phyloP scores from a whole-genome alignment of 2,329 filamentous ascomycete genomes.

The Trichoderma breve region DNA sequence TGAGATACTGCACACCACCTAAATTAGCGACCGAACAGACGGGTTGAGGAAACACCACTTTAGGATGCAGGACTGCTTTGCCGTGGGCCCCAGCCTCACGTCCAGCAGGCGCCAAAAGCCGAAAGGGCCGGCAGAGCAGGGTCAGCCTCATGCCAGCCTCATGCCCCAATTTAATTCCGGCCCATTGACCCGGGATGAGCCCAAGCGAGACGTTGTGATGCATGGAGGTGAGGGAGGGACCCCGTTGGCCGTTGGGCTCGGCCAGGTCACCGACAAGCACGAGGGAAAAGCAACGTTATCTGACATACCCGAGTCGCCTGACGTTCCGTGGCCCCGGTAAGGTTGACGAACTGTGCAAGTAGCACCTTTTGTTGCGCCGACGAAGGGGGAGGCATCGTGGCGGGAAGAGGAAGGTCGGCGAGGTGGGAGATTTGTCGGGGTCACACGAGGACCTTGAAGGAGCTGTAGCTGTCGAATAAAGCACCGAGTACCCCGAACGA shows the following conservation, averaged over 20 bases:
- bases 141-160: conserved; percentile 19
- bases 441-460: conserved; percentile 13
- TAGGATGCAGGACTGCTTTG: conserved; percentile 8
- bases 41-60: conserved; percentile 12
- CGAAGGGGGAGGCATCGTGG: conserved; percentile 38
- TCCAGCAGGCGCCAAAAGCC: conserved; percentile 16
- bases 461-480: conserved; percentile 3
- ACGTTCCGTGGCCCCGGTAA: conserved; percentile 46
- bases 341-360: conserved; percentile 41
- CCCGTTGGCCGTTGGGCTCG: not conserved
- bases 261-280: not conserved
- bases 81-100: conserved; percentile 4
- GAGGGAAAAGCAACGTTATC: conserved; percentile 7
- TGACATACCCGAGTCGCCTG: conserved; percentile 45
- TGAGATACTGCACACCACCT: conserved; percentile 43
- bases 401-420: conserved; percentile 18
- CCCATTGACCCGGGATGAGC: conserved; percentile 16
- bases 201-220: conserved; percentile 11
- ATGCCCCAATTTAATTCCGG: conserved; percentile 15
- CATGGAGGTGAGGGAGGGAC: not conserved
- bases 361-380: conserved; percentile 41
- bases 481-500: not conserved
- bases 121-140: conserved; percentile 4
- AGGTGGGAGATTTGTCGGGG: not conserved
- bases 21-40: conserved; percentile 13